A percentile compares a stretch with the other conserved stretches of the same genome.
Conservation (phyloP, 768 basidiomycete genomes). For the Arthromyces matolae region DNA sequence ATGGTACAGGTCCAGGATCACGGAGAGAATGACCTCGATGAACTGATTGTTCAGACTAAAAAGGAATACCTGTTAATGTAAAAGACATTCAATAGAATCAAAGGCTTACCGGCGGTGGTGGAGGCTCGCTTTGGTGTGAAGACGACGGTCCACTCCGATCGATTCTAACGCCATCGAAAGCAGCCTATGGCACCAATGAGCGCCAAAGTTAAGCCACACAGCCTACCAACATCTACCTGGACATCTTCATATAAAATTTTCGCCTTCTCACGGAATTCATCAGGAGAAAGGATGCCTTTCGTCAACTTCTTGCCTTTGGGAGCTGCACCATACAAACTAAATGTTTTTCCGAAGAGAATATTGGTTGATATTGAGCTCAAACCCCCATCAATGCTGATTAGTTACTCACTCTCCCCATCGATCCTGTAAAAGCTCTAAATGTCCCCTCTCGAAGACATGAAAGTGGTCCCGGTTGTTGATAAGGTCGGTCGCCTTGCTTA, state of each 20-base stretch:
- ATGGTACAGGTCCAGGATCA: constrained; percentile 13
- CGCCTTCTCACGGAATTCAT: constrained; percentile 21
- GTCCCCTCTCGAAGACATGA: constrained; percentile 15
- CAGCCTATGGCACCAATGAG: constrained; percentile 5
- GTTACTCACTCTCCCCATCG: constrained; percentile 21
- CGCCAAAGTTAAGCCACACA: background rate
- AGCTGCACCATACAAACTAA: constrained; percentile 19
- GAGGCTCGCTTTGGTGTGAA: constrained; percentile 4
- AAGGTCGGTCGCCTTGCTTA: constrained; percentile 19
- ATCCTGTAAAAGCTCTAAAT: constrained; percentile 17
- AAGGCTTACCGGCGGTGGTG: constrained; percentile 5
- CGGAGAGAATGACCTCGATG: constrained; percentile 13
- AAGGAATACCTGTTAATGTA: too few species aligned
- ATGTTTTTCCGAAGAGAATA: too few species aligned
- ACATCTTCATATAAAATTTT: constrained; percentile 16
- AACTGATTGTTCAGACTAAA: constrained; percentile 1
- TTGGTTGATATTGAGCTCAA: too few species aligned
- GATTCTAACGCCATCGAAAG: constrained; percentile 10
- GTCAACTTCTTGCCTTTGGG: constrained; percentile 22
- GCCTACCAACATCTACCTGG: constrained; percentile 9
- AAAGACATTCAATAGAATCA: background rate
- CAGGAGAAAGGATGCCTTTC: constrained; percentile 17
- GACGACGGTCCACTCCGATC: constrained; percentile 12
- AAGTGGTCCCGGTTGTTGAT: constrained; percentile 20
- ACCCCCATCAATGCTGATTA: too few species aligned